Evolutionary conservation across 768 basidiomycete genomes (phyloP).

Genomic region (Steccherinum ochraceum): DNA sequence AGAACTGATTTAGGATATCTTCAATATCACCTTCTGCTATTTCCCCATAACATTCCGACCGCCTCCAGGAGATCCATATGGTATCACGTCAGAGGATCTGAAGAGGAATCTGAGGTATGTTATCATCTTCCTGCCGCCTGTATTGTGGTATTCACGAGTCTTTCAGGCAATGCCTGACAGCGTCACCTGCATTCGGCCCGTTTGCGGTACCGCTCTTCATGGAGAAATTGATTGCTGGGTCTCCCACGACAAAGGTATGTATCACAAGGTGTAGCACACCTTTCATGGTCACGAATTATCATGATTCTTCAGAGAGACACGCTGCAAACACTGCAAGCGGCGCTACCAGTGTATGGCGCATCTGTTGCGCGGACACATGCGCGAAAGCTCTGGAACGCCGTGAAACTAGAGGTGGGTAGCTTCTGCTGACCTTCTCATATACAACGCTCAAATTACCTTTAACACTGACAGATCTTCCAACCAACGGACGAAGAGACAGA

Average conservation of each 20-base stretch:
- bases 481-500: slow-evolving; percentile 78
- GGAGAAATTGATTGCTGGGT: slow-evolving; percentile 84
- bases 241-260: slow-evolving; percentile 79
- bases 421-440: not conserved
- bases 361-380: slow-evolving; percentile 54
- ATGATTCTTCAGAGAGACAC: slow-evolving; percentile 64
- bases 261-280: too few species aligned
- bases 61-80: slow-evolving; percentile 89
- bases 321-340: slow-evolving; percentile 66
- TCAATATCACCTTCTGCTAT: slow-evolving; percentile 96
- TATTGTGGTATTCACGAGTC: not conserved
- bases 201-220: slow-evolving; percentile 84
- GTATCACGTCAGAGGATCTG: slow-evolving; percentile 84
- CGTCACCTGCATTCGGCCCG: slow-evolving; percentile 76
- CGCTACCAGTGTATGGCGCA: slow-evolving; percentile 82
- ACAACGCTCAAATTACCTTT: not conserved
- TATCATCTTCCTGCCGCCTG: too few species aligned
- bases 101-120: slow-evolving; percentile 59
- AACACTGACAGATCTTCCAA: slow-evolving; percentile 72
- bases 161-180: slow-evolving; percentile 50
- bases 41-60: slow-evolving; percentile 97
- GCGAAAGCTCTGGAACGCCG: slow-evolving; percentile 79
- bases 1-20: slow-evolving; percentile 79
- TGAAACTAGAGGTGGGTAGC: slow-evolving; percentile 76
- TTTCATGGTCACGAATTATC: too few species aligned